Conservation (phyloP, 73 alveolate species). For the Symbiodinium natans region DNA sequence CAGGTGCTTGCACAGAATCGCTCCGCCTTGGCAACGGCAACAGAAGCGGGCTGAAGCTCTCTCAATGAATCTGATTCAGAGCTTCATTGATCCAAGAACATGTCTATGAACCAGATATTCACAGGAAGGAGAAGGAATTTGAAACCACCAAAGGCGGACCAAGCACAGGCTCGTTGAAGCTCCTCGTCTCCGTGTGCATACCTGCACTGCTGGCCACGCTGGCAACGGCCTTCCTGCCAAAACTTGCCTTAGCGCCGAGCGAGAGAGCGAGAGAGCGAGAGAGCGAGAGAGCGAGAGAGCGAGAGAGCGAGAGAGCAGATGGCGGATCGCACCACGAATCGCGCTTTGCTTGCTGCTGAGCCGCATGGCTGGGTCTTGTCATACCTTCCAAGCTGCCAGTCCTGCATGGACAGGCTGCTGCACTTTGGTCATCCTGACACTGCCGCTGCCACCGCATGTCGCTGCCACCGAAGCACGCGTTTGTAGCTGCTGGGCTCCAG, state of each 20-base stretch:
- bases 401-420: not conserved
- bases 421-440: not conserved
- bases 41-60: not conserved
- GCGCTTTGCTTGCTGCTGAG: not conserved
- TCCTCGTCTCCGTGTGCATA: constrained; percentile 78
- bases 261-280: not conserved
- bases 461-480: not conserved
- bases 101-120: not conserved
- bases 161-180: constrained; percentile 36
- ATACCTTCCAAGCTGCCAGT: constrained; percentile 44
- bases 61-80: not conserved
- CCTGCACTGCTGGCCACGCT: constrained; percentile 62
- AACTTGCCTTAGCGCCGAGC: constrained; percentile 35
- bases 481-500: constrained; percentile 15
- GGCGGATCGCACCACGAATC: not conserved
- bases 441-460: not conserved
- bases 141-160: not conserved
- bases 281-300: not conserved
- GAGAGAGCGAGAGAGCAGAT: not conserved
- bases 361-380: constrained; percentile 55
- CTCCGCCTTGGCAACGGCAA: constrained; percentile 12
- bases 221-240: constrained; percentile 84
- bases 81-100: not conserved
- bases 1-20: constrained; percentile 60
- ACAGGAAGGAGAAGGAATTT: too few species aligned